Conservation (phyloP, 1,284 basidiomycete species). For the Papiliotrema terrestris region DNA sequence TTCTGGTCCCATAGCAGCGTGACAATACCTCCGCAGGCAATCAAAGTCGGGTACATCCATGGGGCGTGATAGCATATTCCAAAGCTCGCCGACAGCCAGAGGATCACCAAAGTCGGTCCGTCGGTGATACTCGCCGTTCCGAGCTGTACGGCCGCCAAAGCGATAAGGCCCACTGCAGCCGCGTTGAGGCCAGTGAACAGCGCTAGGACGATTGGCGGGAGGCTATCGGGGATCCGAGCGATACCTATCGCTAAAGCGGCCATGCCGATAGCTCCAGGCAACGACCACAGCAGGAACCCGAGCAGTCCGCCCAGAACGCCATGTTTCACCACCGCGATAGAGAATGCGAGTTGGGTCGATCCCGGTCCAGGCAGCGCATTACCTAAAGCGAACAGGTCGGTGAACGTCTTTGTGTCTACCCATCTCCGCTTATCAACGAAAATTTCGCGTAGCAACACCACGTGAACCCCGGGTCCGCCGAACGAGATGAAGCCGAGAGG, state of each 20-base stretch:
- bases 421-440: conserved; percentile 33
- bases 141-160: conserved; percentile 57
- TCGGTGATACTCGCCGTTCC: conserved; percentile 55
- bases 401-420: conserved; percentile 31
- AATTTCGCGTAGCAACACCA: conserved; percentile 28
- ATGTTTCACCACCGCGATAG: conserved; percentile 44
- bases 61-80: conserved; percentile 57
- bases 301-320: conserved; percentile 46
- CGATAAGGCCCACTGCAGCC: conserved; percentile 59
- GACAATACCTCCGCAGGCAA: conserved; percentile 39
- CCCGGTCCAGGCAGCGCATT: conserved; percentile 52
- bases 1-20: conserved; percentile 44
- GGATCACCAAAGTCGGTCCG: conserved; percentile 52
- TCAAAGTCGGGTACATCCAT: conserved; percentile 51
- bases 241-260: conserved; percentile 56
- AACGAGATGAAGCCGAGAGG: conserved; percentile 34
- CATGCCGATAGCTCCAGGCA: conserved; percentile 58
- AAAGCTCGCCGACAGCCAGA: conserved; percentile 53
- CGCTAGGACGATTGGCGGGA: conserved; percentile 56
- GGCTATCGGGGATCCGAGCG: conserved; percentile 50
- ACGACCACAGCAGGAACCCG: conserved; percentile 48
- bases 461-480: conserved; percentile 36
- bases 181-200: conserved; percentile 60
- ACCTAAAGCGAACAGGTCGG: conserved; percentile 51
- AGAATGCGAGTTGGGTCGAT: conserved; percentile 49